These are phyloP conservation scores for Penicillium dipodomyicola DNA, from an alignment of 495 filamentous ascomycete genomes.

Conservation along the genomic window DNA sequence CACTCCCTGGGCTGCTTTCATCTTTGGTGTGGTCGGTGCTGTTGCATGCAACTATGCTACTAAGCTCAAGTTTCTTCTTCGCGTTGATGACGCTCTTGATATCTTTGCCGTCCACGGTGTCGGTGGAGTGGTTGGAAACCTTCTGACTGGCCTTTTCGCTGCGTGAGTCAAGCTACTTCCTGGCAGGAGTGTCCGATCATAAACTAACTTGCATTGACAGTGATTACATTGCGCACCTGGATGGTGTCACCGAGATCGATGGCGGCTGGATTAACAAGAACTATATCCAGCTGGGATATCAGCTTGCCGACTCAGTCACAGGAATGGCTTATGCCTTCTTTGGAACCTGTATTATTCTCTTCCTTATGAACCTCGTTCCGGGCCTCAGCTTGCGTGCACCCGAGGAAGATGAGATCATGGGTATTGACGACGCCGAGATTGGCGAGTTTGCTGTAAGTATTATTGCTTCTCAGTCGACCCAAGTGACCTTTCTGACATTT, in stretches of 20 bases:
- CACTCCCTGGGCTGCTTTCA: conserved; percentile 87
- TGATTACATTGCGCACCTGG: conserved; percentile 87
- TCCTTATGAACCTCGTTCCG: conserved; percentile 83
- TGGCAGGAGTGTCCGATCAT: background rate
- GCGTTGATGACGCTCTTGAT: conserved; percentile 86
- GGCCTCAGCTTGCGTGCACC: conserved; percentile 74
- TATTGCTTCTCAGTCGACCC: background rate
- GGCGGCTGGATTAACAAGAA: conserved; percentile 91
- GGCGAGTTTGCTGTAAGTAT: conserved; percentile 83
- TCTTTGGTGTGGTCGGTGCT: conserved; percentile 84
- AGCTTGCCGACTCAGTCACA: conserved; percentile 81
- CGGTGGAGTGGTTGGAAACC: conserved; percentile 85
- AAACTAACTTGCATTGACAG: conserved; percentile 35
- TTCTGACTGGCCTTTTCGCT: conserved; percentile 87
- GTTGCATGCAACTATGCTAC: conserved; percentile 91
- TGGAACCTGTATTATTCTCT: conserved; percentile 81
- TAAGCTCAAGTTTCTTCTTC: conserved; percentile 88
- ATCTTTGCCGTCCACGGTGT: conserved; percentile 92
- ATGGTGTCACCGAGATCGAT: conserved; percentile 65
- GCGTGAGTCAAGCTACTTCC: conserved; percentile 53
- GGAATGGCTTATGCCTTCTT: conserved; percentile 85
- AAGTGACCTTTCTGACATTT: conserved; percentile 1
- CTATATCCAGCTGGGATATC: conserved; percentile 85
- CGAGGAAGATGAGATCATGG: conserved; percentile 85
- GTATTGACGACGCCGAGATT: conserved; percentile 93